A percentile compares a stretch with the other conserved stretches of the same genome.
phyloP scores from a whole-genome alignment of 345 rosid genomes.

The Moricandia arvensis region DNA sequence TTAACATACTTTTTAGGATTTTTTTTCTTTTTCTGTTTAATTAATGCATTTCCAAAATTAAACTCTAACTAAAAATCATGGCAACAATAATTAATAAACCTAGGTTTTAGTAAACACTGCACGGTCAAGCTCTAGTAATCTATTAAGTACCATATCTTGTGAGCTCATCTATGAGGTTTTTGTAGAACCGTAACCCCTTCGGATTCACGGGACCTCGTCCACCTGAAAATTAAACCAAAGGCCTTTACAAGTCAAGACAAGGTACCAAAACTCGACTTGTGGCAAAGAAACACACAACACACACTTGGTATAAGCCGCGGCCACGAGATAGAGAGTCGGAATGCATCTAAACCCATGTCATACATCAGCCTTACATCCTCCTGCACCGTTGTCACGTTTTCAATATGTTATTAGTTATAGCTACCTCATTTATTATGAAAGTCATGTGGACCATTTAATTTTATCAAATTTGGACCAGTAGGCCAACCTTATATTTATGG shows the following conservation, averaged over 20 bases:
- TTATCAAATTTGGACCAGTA: neutral
- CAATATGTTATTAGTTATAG: neutral
- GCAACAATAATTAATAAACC: no score
- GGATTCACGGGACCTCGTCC: constrained; percentile 64
- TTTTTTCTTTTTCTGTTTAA: no score
- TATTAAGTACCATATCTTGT: constrained; percentile 35
- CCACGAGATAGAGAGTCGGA: constrained; percentile 76
- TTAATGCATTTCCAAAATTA: no score
- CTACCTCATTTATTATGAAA: neutral
- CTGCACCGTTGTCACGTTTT: constrained; percentile 28
- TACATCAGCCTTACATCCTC: constrained; percentile 73
- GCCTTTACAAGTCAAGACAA: neutral
- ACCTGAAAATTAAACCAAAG: constrained; percentile 29
- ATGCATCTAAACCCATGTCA: constrained; percentile 59
- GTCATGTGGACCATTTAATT: neutral
- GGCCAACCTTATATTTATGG: constrained; percentile 56
- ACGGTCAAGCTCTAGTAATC: no score
- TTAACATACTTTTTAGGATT: no score
- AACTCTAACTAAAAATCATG: no score
- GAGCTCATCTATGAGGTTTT: constrained; percentile 50
- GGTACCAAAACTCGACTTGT: neutral
- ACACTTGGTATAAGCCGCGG: constrained; percentile 69
- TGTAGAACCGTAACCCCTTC: constrained; percentile 53
- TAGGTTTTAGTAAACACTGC: no score
- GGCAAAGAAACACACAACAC: neutral